Evolutionary conservation across 2,329 filamentous ascomycete species (phyloP).

Genomic region (Xylogone sp.): DNA sequence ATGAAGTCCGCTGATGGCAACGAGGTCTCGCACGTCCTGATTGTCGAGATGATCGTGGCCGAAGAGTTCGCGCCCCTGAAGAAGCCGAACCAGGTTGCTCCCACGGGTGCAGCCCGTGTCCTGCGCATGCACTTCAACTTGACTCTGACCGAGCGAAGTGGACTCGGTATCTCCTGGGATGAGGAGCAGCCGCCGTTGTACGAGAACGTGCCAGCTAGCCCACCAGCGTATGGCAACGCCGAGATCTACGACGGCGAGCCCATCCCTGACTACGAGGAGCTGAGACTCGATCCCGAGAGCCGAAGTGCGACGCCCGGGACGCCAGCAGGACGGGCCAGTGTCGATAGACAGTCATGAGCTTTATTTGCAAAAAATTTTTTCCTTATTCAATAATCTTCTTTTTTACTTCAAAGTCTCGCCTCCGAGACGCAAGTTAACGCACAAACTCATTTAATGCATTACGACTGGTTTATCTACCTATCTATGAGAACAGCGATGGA

Average conservation of each 20-base stretch:
- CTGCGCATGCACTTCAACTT: slow-evolving; percentile 88
- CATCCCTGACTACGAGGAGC: slow-evolving; percentile 26
- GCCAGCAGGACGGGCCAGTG: neutral
- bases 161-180: slow-evolving; percentile 93
- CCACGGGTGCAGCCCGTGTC: slow-evolving; percentile 86
- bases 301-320: neutral
- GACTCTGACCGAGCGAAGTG: slow-evolving; percentile 75
- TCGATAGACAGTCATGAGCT: neutral
- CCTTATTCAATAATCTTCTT: too few relatives aligned
- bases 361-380: too few relatives aligned
- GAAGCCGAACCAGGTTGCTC: slow-evolving; percentile 65
- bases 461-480: too few relatives aligned
- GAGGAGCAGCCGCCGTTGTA: slow-evolving; percentile 94
- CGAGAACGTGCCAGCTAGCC: slow-evolving; percentile 84
- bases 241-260: slow-evolving; percentile 18
- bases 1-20: slow-evolving; percentile 71
- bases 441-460: too few relatives aligned
- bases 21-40: slow-evolving; percentile 77
- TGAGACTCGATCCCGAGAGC: slow-evolving; percentile 3
- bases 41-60: slow-evolving; percentile 90
- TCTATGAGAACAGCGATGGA: too few relatives aligned
- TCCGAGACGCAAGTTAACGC: too few relatives aligned
- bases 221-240: slow-evolving; percentile 58
- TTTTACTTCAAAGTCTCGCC: too few relatives aligned
- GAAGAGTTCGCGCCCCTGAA: slow-evolving; percentile 80